Evolutionary conservation across 163 green algal species (phyloP).

Genomic region (Scenedesmus sp.): DNA sequence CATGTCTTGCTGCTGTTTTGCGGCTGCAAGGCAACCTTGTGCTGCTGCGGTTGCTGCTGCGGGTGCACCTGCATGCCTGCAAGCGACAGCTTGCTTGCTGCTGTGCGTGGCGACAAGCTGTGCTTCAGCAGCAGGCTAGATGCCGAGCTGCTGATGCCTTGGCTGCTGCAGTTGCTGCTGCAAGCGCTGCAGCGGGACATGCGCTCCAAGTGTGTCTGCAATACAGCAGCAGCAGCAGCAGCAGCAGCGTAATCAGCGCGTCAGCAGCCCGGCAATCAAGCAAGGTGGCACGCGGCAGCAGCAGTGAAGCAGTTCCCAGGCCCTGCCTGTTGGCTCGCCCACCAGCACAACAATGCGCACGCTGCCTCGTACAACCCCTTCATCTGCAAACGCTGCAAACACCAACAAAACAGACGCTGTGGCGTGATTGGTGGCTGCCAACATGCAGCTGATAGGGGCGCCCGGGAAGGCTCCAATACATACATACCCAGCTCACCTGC

Average conservation of each 20-base stretch:
- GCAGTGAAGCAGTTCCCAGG: too few relatives aligned
- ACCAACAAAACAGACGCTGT: neutral
- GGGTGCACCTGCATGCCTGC: neutral
- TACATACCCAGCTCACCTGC: conserved; percentile 9
- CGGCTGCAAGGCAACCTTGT: neutral
- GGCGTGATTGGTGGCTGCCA: too few relatives aligned
- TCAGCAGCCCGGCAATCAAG: too few relatives aligned
- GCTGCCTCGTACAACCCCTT: too few relatives aligned
- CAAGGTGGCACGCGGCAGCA: neutral
- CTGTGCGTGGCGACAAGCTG: neutral
- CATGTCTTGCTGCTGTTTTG: neutral
- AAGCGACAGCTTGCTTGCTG: neutral
- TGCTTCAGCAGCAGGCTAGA: neutral
- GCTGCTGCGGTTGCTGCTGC: neutral
- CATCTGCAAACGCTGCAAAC: too few relatives aligned
- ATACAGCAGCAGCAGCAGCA: neutral
- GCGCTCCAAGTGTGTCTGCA: conserved; percentile 13
- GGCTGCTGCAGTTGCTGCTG: neutral
- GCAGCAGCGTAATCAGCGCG: neutral
- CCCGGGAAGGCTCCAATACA: neutral
- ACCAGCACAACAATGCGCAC: too few relatives aligned
- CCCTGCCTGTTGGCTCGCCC: too few relatives aligned
- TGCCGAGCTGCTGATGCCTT: neutral
- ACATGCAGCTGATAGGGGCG: neutral
- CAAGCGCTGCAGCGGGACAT: neutral